These are phyloP conservation scores for Colletotrichum simmondsii DNA, from an alignment of 2,329 filamentous ascomycete genomes.

Conservation along the genomic window DNA sequence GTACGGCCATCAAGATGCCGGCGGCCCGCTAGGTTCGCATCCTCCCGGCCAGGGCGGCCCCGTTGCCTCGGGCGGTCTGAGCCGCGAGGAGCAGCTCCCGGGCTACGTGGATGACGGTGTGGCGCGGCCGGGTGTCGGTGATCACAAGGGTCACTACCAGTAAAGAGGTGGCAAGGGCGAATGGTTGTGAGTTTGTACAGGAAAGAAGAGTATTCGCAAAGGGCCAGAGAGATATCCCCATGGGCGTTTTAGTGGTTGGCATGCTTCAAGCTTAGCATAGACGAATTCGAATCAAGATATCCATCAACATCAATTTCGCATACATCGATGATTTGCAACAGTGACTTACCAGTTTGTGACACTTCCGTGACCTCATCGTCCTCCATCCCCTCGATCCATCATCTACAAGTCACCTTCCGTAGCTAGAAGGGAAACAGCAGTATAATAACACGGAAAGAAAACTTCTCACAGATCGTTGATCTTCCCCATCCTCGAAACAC, in stretches of 20 bases:
- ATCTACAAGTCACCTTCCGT: too few species aligned
- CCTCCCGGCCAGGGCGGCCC: constrained; percentile 9
- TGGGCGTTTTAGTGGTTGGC: neutral
- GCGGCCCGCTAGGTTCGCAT: constrained; percentile 34
- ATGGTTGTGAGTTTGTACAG: neutral
- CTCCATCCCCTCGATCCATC: too few species aligned
- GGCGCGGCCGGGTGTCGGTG: constrained; percentile 30
- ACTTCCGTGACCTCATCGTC: too few species aligned
- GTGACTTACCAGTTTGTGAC: neutral
- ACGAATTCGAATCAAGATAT: neutral
- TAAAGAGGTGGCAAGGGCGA: neutral
- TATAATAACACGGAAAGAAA: neutral
- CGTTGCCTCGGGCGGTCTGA: constrained; percentile 22
- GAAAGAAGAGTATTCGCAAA: neutral
- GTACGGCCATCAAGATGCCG: constrained; percentile 37
- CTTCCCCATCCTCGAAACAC: neutral
- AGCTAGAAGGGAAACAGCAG: neutral
- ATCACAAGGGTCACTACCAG: constrained; percentile 33
- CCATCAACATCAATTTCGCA: neutral
- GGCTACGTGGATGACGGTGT: constrained; percentile 35
- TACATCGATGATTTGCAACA: neutral
- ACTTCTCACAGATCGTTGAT: neutral
- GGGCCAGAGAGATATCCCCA: constrained; percentile 17
- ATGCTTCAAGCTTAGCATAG: neutral
- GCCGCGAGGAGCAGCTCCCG: constrained; percentile 27